Evolutionary conservation across 305 asterid genomes (phyloP).

Genomic region (Fraxinus dipetala): DNA sequence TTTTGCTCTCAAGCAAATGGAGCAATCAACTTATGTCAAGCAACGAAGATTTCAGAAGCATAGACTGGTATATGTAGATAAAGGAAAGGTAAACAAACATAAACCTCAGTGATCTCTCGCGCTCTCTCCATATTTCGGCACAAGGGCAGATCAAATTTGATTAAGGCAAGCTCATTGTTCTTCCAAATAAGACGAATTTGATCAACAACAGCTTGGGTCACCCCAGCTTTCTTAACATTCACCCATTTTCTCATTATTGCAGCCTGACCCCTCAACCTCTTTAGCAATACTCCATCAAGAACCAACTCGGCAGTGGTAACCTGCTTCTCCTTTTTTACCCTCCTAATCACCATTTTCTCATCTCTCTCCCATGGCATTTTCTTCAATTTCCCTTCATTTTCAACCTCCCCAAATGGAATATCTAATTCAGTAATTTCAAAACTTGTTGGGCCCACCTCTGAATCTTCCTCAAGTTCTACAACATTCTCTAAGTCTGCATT

Average conservation of each 20-base stretch:
- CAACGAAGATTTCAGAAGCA: background rate
- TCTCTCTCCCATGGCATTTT: constrained; percentile 73
- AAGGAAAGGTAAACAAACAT: constrained; percentile 19
- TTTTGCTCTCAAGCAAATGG: constrained; percentile 2
- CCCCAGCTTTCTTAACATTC: constrained; percentile 91
- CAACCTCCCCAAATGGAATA: constrained; percentile 32
- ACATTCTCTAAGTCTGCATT: constrained; percentile 25
- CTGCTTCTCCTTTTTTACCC: constrained; percentile 47
- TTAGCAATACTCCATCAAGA: constrained; percentile 61
- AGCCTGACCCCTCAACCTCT: constrained; percentile 71
- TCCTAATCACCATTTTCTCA: constrained; percentile 44
- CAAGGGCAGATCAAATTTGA: constrained; percentile 82
- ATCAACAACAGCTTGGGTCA: constrained; percentile 69
- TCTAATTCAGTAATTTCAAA: constrained; percentile 36
- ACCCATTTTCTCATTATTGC: constrained; percentile 67
- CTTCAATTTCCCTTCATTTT: constrained; percentile 38
- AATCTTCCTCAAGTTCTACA: constrained; percentile 24
- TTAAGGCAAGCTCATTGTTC: constrained; percentile 73
- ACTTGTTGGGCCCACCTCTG: constrained; percentile 17
- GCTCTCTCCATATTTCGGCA: constrained; percentile 85
- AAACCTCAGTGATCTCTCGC: constrained; percentile 77
- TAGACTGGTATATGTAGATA: background rate
- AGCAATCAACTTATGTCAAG: background rate
- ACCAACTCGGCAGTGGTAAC: constrained; percentile 49
- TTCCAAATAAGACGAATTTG: constrained; percentile 64